Evolutionary conservation across 192 early-diverging fungal genomes (phyloP).

Genomic region (Rhizophagus clarus): DNA sequence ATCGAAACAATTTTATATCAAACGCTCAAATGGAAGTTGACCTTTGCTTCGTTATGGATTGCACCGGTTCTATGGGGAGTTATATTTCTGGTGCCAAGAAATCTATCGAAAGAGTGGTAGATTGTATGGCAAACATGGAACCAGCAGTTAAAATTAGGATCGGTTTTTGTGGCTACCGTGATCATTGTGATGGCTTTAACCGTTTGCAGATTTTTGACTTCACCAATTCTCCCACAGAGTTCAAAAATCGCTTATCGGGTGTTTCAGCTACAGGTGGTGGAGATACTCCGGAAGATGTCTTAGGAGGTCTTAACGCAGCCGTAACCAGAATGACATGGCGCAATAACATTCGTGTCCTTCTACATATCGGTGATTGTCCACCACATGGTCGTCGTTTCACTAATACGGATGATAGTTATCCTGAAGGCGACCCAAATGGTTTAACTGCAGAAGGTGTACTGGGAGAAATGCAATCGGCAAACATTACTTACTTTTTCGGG

Average conservation of each 20-base stretch:
- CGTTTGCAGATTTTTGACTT: background rate
- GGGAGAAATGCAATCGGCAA: background rate
- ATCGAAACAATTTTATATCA: no score
- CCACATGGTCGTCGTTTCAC: conserved; percentile 27
- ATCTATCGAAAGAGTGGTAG: conserved; percentile 8
- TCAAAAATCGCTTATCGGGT: background rate
- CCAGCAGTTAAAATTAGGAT: conserved; percentile 16
- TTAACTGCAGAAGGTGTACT: conserved; percentile 31
- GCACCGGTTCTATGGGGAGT: conserved; percentile 8
- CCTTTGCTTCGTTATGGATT: background rate
- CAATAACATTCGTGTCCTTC: conserved; percentile 1
- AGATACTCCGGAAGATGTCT: conserved; percentile 3
- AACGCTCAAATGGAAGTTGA: background rate
- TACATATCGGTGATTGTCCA: conserved; percentile 30
- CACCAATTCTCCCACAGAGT: background rate
- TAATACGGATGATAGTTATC: conserved; percentile 3
- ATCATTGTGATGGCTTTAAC: background rate
- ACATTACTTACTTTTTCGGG: conserved; percentile 26
- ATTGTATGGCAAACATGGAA: conserved; percentile 5
- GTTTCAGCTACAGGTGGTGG: background rate
- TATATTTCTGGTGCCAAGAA: conserved; percentile 15
- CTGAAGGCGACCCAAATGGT: conserved; percentile 30
- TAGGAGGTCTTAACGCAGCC: conserved; percentile 30
- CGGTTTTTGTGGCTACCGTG: conserved; percentile 35
- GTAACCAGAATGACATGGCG: conserved; percentile 18